A percentile compares a stretch with the other conserved stretches of the same genome.
These are phyloP conservation scores for Hygrophorus russula DNA, from an alignment of 768 basidiomycete genomes.

Conservation along the genomic window DNA sequence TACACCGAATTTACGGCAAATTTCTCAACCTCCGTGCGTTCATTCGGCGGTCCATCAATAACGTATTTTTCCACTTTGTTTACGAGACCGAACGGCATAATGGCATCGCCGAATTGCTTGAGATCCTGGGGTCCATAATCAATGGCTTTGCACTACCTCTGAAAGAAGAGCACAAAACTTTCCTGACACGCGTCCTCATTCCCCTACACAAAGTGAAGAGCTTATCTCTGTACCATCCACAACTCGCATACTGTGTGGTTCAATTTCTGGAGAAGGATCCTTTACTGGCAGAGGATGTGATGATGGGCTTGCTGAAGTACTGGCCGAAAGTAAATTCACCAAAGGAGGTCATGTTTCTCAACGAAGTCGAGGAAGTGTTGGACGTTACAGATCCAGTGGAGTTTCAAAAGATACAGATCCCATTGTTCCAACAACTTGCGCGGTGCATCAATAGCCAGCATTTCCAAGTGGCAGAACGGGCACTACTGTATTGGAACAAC, in stretches of 20 bases:
- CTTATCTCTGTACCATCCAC: slow-evolving; percentile 97
- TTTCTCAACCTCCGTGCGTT: slow-evolving; percentile 98
- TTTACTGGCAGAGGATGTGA: slow-evolving; percentile 85
- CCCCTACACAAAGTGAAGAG: slow-evolving; percentile 98
- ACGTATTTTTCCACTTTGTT: slow-evolving; percentile 98
- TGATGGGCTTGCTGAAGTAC: slow-evolving; percentile 89
- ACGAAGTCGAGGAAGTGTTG: slow-evolving; percentile 97
- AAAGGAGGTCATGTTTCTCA: slow-evolving; percentile 99
- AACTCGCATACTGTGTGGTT: slow-evolving; percentile 96
- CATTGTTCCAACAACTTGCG: slow-evolving; percentile 88
- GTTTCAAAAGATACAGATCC: slow-evolving; percentile 91
- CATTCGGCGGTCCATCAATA: slow-evolving; percentile 98
- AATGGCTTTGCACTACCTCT: slow-evolving; percentile 97
- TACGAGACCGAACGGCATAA: slow-evolving; percentile 99
- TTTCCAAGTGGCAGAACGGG: slow-evolving; percentile 98
- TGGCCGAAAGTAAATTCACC: slow-evolving; percentile 99
- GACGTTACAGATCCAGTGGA: slow-evolving; percentile 96
- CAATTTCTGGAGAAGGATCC: slow-evolving; percentile 98
- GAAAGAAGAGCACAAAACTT: slow-evolving; percentile 98
- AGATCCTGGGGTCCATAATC: slow-evolving; percentile 98
- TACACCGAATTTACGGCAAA: slow-evolving; percentile 99
- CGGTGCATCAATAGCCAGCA: slow-evolving; percentile 98
- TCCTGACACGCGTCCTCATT: slow-evolving; percentile 87
- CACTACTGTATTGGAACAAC: slow-evolving; percentile 98
- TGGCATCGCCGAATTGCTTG: slow-evolving; percentile 94